Percentiles rank a stretch among this genome's conserved stretches.
Conservation (phyloP, 2,329 filamentous ascomycete genomes). For the Raffaelea arxii region DNA sequence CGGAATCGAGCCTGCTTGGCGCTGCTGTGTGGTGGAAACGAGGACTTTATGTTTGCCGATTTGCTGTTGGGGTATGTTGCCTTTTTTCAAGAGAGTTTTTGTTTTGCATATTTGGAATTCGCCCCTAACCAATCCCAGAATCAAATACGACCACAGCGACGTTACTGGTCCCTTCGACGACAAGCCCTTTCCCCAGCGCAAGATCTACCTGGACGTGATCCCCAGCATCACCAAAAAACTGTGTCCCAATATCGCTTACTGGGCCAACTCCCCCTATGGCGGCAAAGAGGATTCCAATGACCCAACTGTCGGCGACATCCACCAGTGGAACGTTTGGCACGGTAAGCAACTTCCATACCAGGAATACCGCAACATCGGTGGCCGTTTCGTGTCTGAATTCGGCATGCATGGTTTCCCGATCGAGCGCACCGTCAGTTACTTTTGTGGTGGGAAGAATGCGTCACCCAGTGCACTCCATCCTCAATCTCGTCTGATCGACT, state of each 20-base stretch:
- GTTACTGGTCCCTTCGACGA: background rate
- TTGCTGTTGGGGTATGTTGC: slow-evolving; percentile 14
- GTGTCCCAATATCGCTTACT: background rate
- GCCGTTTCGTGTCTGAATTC: slow-evolving; percentile 71
- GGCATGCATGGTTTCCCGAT: slow-evolving; percentile 71
- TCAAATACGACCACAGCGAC: background rate
- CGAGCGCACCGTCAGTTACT: slow-evolving; percentile 48
- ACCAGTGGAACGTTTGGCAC: slow-evolving; percentile 79
- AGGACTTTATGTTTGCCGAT: slow-evolving; percentile 29
- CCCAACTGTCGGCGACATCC: slow-evolving; percentile 51
- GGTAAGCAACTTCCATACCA: slow-evolving; percentile 68
- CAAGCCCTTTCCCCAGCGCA: background rate
- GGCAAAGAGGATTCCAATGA: slow-evolving; percentile 35
- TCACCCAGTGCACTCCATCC: slow-evolving; percentile 49
- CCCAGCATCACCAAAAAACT: background rate
- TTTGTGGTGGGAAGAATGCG: slow-evolving; percentile 4
- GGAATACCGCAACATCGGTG: slow-evolving; percentile 57
- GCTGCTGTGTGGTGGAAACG: slow-evolving; percentile 68
- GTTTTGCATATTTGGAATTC: background rate
- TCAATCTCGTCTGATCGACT: slow-evolving; percentile 64
- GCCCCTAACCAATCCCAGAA: background rate
- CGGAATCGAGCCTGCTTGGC: slow-evolving; percentile 53
- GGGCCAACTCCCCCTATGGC: background rate
- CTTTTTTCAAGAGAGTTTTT: background rate
- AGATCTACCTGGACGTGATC: background rate